These are phyloP conservation scores for Aquanectria penicillioides DNA, from an alignment of 2,329 filamentous ascomycete genomes.

Conservation along the genomic window DNA sequence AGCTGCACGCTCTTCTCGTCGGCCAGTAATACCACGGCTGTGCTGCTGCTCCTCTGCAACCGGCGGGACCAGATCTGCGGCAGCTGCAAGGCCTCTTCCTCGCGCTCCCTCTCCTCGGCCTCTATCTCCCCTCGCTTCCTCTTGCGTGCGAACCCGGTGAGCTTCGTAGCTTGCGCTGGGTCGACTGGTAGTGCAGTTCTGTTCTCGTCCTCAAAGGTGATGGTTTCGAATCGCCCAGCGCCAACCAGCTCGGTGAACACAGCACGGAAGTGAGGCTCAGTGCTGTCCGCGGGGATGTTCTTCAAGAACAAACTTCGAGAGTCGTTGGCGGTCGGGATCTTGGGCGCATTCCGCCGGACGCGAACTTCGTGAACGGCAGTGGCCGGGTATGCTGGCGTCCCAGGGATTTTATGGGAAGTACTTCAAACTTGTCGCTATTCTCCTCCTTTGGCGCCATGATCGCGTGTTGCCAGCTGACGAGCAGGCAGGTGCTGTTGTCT, in stretches of 20 bases:
- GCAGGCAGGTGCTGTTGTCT: not conserved
- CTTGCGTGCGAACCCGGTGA: constrained; percentile 52
- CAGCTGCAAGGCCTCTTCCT: constrained; percentile 69
- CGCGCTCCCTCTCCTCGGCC: constrained; percentile 62
- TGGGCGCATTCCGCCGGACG: constrained; percentile 83
- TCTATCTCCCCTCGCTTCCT: constrained; percentile 59
- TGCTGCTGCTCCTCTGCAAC: constrained; percentile 78
- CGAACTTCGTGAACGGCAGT: constrained; percentile 84
- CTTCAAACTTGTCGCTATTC: constrained; percentile 66
- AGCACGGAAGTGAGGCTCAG: constrained; percentile 77
- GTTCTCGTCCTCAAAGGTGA: constrained; percentile 76
- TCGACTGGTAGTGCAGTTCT: constrained; percentile 54
- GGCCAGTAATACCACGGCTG: constrained; percentile 84
- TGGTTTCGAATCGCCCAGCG: constrained; percentile 79
- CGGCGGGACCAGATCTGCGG: constrained; percentile 79
- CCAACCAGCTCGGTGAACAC: constrained; percentile 81
- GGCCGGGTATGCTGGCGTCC: constrained; percentile 69
- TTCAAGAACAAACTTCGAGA: constrained; percentile 87
- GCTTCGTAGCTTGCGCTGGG: constrained; percentile 58
- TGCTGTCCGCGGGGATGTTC: constrained; percentile 88
- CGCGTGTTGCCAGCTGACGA: not conserved
- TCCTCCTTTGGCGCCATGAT: constrained; percentile 44
- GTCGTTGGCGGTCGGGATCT: constrained; percentile 77
- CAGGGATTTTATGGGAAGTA: constrained; percentile 76
- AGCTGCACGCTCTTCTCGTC: constrained; percentile 82